Evolutionary conservation across 1,284 basidiomycete genomes (phyloP), one percentile per base, ranked within the genome.

Genomic region (Xerocomus cyaneibrunnescens): DNA sequence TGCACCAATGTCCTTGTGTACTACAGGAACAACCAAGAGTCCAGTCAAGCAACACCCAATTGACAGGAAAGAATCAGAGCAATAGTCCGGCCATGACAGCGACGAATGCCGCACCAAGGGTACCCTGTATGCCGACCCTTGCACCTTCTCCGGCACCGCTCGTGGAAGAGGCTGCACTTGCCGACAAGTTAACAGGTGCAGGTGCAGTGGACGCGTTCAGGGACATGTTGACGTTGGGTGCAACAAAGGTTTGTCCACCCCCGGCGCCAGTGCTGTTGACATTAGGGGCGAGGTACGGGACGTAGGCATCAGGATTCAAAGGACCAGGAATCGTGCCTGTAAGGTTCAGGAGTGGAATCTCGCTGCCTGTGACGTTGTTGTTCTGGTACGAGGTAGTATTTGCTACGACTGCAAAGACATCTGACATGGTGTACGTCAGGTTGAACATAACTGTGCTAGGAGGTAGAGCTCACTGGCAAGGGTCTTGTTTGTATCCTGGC

Each of bases 401-500:
- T 10, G 80, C 77, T 43, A 81, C 76, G 48, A 77, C 65, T 38
- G 64, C 50, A 64, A 74, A 74, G 55, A 83, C 80, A 61, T 83
- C 65, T 83, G 56, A n/a, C 10, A 31, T 14, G 38, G 31, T 16
- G n/a, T 3, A 32, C 6, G 36, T 55, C 12, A 51, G 36, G 19
- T 17, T 23, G 25, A 21, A 19, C 6, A 14, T 9, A 19, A 21
- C 19, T 3, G 31, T 10, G 17, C 3, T 2, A 22, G 17, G 5
- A 13, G 31, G 50, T 16, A 13, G 8, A 34, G 12, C 68, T 31
- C 13, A 67, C 69, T 71, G 25, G 61, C 19, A 32, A 70, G 19
- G 2, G 66, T 69, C 66, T 69, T 66, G 69, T 81, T 80, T 38
- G 73, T 72, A 61, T 85, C 84, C 32, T 76, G 73, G 37, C 84